Conservation (phyloP, 305 asterid genomes). For the Rubia tinctorum region DNA sequence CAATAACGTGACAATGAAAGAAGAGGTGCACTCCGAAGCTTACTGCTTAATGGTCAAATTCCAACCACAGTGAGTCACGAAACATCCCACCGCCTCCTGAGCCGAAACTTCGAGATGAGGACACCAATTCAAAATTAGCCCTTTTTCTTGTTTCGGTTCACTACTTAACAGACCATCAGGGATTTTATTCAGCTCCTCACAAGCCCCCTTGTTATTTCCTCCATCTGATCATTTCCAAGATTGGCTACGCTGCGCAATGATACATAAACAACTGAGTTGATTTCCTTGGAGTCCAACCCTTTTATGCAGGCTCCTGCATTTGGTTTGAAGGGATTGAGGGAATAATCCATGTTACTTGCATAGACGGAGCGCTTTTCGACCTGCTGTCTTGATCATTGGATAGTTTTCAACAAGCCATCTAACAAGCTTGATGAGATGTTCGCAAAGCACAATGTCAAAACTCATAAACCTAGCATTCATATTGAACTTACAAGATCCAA, state of each 20-base stretch:
- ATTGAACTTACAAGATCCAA: too few relatives aligned
- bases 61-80: slow-evolving; percentile 61
- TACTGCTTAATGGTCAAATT: slow-evolving; percentile 44
- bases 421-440: slow-evolving; percentile 5
- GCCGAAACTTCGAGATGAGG: slow-evolving; percentile 45
- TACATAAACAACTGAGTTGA: slow-evolving; percentile 39
- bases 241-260: slow-evolving; percentile 53
- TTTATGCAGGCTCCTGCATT: slow-evolving; percentile 27
- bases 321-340: slow-evolving; percentile 30
- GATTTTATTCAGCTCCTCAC: slow-evolving; percentile 35
- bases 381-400: slow-evolving; percentile 1
- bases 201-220: slow-evolving; percentile 46
- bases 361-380: slow-evolving; percentile 16
- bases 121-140: slow-evolving; percentile 50
- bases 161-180: slow-evolving; percentile 26
- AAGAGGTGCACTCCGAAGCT: slow-evolving; percentile 35
- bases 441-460: not conserved
- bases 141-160: slow-evolving; percentile 24
- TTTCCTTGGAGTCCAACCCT: slow-evolving; percentile 42
- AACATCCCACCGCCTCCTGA: slow-evolving; percentile 42
- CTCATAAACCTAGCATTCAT: not conserved
- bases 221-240: slow-evolving; percentile 41
- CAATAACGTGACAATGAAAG: too few relatives aligned
- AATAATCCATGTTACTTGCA: slow-evolving; percentile 21
- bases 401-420: slow-evolving; percentile 15